These are phyloP conservation scores for Pleoardoris graminearum DNA, from an alignment of 2,329 filamentous ascomycete species.

Conservation along the genomic window DNA sequence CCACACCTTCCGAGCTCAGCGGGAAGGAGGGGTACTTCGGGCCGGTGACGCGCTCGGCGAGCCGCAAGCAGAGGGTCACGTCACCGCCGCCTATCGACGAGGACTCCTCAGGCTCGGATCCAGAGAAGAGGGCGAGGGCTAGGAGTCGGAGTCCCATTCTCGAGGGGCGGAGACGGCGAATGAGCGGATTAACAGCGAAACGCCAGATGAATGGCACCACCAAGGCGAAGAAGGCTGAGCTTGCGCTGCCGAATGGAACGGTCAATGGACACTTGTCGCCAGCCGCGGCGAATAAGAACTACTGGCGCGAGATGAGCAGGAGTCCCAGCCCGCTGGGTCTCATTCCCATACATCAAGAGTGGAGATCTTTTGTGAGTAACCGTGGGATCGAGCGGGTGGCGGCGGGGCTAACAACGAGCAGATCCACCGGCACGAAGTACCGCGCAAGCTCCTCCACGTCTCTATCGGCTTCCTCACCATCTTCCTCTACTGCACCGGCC, in stretches of 20 bases:
- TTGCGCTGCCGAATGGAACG: constrained; percentile 47
- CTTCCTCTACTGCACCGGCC: constrained; percentile 78
- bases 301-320: constrained; percentile 85
- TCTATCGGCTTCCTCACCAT: constrained; percentile 95
- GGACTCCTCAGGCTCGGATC: constrained; percentile 59
- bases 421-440: constrained; percentile 91
- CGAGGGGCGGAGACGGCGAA: constrained; percentile 48
- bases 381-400: background rate
- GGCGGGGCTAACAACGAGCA: constrained; percentile 28
- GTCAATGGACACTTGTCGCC: constrained; percentile 74
- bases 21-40: constrained; percentile 66
- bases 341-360: constrained; percentile 93
- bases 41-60: constrained; percentile 76
- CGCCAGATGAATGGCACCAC: constrained; percentile 41
- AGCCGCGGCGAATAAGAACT: constrained; percentile 66
- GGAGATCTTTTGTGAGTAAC: constrained; percentile 74
- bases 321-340: constrained; percentile 91
- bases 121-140: constrained; percentile 64
- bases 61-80: constrained; percentile 61
- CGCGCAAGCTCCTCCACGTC: constrained; percentile 88
- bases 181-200: constrained; percentile 58
- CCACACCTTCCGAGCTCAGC: constrained; percentile 55
- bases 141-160: constrained; percentile 70
- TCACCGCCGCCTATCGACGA: constrained; percentile 66
- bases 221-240: constrained; percentile 42